phyloP scores from a whole-genome alignment of 2,329 filamentous ascomycete genomes.

The Phaeophleospora eucalypticola region DNA sequence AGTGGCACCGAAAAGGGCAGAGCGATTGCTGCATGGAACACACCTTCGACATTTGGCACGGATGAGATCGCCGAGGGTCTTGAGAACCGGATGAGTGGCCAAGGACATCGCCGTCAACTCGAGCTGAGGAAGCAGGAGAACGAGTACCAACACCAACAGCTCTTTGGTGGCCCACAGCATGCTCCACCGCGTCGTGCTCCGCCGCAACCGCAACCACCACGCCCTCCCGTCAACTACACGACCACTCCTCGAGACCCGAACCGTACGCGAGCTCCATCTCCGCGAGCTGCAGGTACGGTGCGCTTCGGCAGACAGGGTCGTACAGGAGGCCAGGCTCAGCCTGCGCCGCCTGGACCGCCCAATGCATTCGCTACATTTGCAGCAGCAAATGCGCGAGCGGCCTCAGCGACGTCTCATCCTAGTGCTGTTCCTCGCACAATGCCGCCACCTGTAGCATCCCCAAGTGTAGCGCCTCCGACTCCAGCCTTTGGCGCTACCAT shows the following conservation, averaged over 20 bases:
- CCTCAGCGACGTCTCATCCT: too few species aligned
- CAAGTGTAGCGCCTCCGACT: too few species aligned
- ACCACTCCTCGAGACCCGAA: neutral
- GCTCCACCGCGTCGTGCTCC: too few species aligned
- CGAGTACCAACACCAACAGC: neutral
- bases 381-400: too few species aligned
- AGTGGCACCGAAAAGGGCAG: neutral
- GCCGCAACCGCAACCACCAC: too few species aligned
- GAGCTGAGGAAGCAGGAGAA: neutral
- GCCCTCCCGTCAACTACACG: neutral
- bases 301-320: neutral
- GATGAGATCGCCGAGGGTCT: constrained; percentile 8
- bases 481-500: too few species aligned
- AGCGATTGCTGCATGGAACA: constrained; percentile 12
- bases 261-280: neutral
- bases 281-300: neutral
- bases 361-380: too few species aligned
- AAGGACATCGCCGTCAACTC: constrained; percentile 4
- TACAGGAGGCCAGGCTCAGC: too few species aligned
- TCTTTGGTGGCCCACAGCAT: too few species aligned
- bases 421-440: too few species aligned
- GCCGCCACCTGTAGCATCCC: too few species aligned
- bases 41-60: constrained; percentile 7
- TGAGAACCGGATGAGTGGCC: constrained; percentile 4
- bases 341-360: too few species aligned